These are phyloP conservation scores for Aureobasidium sp. DNA, from an alignment of 2,329 filamentous ascomycete species.

Conservation along the genomic window DNA sequence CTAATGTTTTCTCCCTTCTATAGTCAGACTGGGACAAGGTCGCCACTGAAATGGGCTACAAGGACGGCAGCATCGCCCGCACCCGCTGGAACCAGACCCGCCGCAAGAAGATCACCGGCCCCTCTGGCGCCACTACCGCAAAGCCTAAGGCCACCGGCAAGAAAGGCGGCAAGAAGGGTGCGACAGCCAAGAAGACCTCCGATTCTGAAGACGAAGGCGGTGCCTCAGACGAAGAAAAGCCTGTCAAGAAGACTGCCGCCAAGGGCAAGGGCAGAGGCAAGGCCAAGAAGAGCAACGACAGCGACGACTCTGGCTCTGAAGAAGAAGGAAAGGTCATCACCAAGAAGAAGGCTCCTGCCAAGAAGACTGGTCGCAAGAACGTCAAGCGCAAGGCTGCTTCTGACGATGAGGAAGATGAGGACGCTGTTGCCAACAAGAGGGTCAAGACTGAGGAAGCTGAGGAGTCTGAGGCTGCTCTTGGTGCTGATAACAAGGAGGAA, in stretches of 20 bases:
- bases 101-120: conserved; percentile 22
- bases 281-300: not conserved
- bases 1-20: not conserved
- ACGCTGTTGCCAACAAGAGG: not conserved
- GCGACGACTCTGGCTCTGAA: not conserved
- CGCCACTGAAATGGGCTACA: conserved; percentile 22
- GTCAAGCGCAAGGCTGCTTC: not conserved
- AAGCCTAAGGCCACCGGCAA: conserved; percentile 18
- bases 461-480: not conserved
- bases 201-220: not conserved
- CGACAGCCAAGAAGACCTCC: not conserved
- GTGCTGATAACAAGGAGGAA: not conserved
- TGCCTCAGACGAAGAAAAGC: not conserved
- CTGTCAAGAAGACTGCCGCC: not conserved
- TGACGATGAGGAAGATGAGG: not conserved
- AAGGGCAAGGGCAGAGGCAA: not conserved
- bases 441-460: not conserved
- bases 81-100: conserved; percentile 24
- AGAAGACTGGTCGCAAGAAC: not conserved
- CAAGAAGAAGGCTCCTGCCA: not conserved
- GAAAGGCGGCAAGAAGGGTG: not conserved
- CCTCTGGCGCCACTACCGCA: conserved; percentile 6
- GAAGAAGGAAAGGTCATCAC: not conserved
- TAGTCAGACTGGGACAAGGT: conserved; percentile 24
- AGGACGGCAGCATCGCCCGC: conserved; percentile 21